Conservation (phyloP, 257 asterid species). For the Solanum verrucosum region DNA sequence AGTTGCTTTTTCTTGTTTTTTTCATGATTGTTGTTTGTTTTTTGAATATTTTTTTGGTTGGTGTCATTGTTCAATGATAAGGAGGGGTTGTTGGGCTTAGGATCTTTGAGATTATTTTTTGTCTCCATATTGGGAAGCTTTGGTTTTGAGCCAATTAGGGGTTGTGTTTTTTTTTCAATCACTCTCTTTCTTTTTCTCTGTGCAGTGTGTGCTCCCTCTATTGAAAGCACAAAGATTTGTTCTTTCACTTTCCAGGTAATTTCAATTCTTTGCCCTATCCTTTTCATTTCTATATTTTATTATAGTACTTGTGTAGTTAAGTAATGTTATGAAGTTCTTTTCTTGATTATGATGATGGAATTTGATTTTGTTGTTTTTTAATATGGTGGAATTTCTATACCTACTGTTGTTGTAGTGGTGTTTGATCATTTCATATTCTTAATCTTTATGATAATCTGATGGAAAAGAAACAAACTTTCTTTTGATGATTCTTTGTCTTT, state of each 20-base stretch:
- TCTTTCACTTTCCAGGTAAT: slow-evolving; percentile 31
- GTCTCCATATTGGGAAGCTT: slow-evolving; percentile 34
- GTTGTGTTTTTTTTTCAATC: slow-evolving; percentile 27
- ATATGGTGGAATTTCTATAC: not conserved
- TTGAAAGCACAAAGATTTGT: slow-evolving; percentile 21
- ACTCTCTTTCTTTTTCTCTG: slow-evolving; percentile 13
- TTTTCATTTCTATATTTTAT: not conserved
- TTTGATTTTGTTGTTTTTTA: not conserved
- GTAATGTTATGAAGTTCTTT: not conserved
- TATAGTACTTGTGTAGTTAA: not conserved
- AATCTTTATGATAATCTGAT: not conserved
- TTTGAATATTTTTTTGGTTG: slow-evolving; percentile 24
- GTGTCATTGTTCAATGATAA: slow-evolving; percentile 74
- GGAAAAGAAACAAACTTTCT: not conserved
- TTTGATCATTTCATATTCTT: not conserved
- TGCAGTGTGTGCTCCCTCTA: slow-evolving; percentile 15
- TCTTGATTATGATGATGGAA: not conserved
- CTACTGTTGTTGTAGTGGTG: not conserved
- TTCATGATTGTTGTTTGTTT: slow-evolving; percentile 20
- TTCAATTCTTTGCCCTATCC: not conserved
- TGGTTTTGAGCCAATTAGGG: slow-evolving; percentile 29
- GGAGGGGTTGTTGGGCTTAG: slow-evolving; percentile 41
- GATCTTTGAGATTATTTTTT: slow-evolving; percentile 42
- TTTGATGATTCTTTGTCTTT: not conserved
- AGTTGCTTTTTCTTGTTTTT: slow-evolving; percentile 22